Evolutionary conservation across 1,139 yeast species (phyloP), one percentile per base, ranked within the genome.

Genomic region (Ogataea hybrid): DNA sequence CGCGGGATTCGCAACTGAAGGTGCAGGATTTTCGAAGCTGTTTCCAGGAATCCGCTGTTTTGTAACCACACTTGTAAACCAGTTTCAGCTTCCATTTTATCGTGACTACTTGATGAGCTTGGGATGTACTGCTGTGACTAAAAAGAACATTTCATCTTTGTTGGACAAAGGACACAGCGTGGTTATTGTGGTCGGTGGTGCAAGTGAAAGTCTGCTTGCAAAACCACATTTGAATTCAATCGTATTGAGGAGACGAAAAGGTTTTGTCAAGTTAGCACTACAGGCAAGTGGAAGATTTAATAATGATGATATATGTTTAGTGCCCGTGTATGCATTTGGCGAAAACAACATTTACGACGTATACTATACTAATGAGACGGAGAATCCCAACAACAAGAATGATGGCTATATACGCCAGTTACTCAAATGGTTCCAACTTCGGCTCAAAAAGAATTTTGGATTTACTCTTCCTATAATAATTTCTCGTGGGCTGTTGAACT

Each of bases 151-250:
- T 39, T 67, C 76, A 49, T 73, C 81, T 31, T 69, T 88, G 25
- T 70, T 92, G 37, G 66, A 64, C 42, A 83, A 85, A 30, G 81
- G 82, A 49, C 77, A 74, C 50, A 86, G 96, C 3, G 84, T 90
- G 11, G 85, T 94, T 48, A 81, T 92, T 44, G 97, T 92, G 2
- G 81, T 92, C 29, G 98, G 98, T 5, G 98, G 98, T 0, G 97
- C 97, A 1, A 86, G 88, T 48, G 98, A 92, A 55, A 81, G 95
- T 2, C 68, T 92, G 37, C 63, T 87, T 28, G 85, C 90, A 28
- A 71, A 74, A 43, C 85, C 85, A 0, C 76, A 78, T 1, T 60
- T 67, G 7, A 70, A 77, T 48, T 81, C 81, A 43, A 66, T 94
- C 41, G 87, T 92, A 1, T 66, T 94, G 31, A 73, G 80, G 37